Evolutionary conservation across 2,329 filamentous ascomycete species (phyloP).

Genomic region (Beauveria australis): DNA sequence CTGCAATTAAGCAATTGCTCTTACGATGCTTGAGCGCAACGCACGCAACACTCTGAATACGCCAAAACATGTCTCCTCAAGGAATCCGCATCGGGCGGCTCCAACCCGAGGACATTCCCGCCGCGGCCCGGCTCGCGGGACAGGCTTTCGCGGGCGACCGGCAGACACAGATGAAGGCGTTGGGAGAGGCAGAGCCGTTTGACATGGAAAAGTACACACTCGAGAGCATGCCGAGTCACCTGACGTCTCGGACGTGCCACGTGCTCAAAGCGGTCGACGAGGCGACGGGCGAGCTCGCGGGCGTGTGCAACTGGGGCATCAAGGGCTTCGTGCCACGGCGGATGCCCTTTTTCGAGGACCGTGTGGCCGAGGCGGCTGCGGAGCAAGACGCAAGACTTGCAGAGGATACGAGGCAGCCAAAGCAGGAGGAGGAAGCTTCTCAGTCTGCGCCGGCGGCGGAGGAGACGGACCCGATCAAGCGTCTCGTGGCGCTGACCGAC

Average conservation of each 20-base stretch:
- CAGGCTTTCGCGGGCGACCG: conserved; percentile 25
- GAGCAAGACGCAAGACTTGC: background rate
- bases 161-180: conserved; percentile 29
- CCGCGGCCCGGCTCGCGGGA: conserved; percentile 20
- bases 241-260: conserved; percentile 18
- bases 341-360: conserved; percentile 15
- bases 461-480: conserved; percentile 19
- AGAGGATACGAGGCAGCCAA: background rate
- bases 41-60: background rate
- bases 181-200: conserved; percentile 20
- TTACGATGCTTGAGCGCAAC: background rate
- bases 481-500: conserved; percentile 22
- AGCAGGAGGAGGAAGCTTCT: background rate
- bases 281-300: conserved; percentile 20
- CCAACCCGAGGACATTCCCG: conserved; percentile 21
- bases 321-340: conserved; percentile 21
- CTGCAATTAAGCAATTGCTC: background rate
- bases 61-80: conserved; percentile 14
- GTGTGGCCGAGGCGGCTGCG: background rate
- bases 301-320: conserved; percentile 24
- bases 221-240: conserved; percentile 17
- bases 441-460: background rate
- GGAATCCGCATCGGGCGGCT: conserved; percentile 17
- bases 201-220: conserved; percentile 20
- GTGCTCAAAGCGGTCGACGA: conserved; percentile 26